phyloP scores from a whole-genome alignment of 129 eudicot species.

The Kitagawia praeruptora region DNA sequence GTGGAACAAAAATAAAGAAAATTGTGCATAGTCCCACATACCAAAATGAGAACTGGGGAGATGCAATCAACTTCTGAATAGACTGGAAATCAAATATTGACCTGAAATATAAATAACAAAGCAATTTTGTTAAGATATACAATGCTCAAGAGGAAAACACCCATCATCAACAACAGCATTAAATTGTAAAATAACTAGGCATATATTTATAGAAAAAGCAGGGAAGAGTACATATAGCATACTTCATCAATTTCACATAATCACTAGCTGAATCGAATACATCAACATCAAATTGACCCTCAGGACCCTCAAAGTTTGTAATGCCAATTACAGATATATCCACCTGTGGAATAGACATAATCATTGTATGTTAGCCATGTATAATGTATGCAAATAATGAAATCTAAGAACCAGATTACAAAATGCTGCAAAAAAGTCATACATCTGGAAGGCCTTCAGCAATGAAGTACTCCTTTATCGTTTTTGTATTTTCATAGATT shows the following conservation, averaged over 20 bases:
- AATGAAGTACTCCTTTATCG: conserved; percentile 86
- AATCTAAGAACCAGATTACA: background rate
- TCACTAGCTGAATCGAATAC: conserved; percentile 86
- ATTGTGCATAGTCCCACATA: conserved; percentile 13
- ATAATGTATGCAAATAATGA: background rate
- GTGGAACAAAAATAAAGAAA: background rate
- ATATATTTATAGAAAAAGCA: background rate
- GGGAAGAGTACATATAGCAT: conserved; percentile 19
- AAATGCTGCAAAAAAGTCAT: background rate
- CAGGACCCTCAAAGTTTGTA: conserved; percentile 76
- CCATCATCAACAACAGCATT: conserved; percentile 1
- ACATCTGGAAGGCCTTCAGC: conserved; percentile 95
- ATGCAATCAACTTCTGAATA: conserved; percentile 69
- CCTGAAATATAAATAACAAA: conserved; percentile 31
- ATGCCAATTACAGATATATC: conserved; percentile 65
- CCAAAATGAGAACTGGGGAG: conserved; percentile 86
- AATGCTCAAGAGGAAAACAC: background rate
- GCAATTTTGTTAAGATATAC: conserved; percentile 6
- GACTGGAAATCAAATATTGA: conserved; percentile 78
- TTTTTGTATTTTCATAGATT: conserved; percentile 74
- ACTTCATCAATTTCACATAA: conserved; percentile 93
- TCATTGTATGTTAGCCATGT: background rate
- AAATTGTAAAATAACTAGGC: background rate
- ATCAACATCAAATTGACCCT: conserved; percentile 87
- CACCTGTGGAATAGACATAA: conserved; percentile 60